These are phyloP conservation scores for Dichotomocladium elegans DNA, from an alignment of 371 early-diverging fungal genomes.

Conservation along the genomic window DNA sequence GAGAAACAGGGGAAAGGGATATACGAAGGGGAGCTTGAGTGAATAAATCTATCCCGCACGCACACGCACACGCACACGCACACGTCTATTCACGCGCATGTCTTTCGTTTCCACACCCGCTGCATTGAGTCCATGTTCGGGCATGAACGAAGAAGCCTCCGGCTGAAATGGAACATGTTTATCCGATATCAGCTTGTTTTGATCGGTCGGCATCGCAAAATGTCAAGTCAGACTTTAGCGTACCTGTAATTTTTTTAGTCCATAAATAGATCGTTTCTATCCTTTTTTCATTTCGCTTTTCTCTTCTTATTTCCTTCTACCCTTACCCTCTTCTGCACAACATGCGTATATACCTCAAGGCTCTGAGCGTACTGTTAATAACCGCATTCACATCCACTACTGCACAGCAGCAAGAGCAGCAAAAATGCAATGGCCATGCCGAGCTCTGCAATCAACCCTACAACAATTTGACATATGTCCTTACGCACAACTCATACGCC, in stretches of 20 bases:
- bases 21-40: not conserved
- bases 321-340: not conserved
- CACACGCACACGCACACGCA: not conserved
- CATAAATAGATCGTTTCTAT: not conserved
- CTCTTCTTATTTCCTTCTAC: not conserved
- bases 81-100: not conserved
- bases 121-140: too few relatives aligned
- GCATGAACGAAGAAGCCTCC: too few relatives aligned
- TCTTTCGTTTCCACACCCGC: not conserved
- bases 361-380: not conserved
- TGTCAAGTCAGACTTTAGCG: too few relatives aligned
- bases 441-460: constrained; percentile 60
- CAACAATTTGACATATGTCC: constrained; percentile 50
- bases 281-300: not conserved
- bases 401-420: constrained; percentile 26
- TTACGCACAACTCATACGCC: constrained; percentile 77
- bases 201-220: too few relatives aligned
- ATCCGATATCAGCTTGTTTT: too few relatives aligned
- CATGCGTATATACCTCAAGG: too few relatives aligned
- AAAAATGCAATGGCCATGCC: constrained; percentile 65
- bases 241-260: not conserved
- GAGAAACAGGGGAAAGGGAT: not conserved
- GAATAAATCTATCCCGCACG: not conserved
- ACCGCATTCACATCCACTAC: not conserved
- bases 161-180: too few relatives aligned